A percentile compares a stretch with the other conserved stretches of the same genome.
These are phyloP conservation scores for Fusarium luffae DNA, from an alignment of 2,329 filamentous ascomycete species.

Conservation along the genomic window DNA sequence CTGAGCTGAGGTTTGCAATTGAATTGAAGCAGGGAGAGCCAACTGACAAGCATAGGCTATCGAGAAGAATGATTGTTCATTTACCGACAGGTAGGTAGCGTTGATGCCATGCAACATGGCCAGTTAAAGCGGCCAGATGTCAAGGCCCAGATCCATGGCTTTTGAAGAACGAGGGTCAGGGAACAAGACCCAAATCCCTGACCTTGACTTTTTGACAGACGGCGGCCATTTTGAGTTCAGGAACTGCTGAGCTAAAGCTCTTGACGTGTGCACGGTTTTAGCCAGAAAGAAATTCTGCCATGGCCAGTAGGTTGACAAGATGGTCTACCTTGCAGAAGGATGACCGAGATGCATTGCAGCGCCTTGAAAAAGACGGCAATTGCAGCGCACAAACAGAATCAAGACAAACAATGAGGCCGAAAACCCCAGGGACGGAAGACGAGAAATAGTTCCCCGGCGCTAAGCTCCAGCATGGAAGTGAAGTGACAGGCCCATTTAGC, in stretches of 20 bases:
- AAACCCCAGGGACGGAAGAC: slow-evolving; percentile 22
- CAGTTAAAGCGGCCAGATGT: slow-evolving; percentile 16
- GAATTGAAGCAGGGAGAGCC: background rate
- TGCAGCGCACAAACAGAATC: slow-evolving; percentile 2
- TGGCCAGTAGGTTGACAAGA: slow-evolving; percentile 1
- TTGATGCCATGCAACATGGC: slow-evolving; percentile 34
- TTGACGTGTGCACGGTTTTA: background rate
- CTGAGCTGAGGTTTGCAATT: background rate
- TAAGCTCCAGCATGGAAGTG: slow-evolving; percentile 14
- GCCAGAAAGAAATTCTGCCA: background rate
- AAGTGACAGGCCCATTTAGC: slow-evolving; percentile 37
- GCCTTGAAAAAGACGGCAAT: slow-evolving; percentile 7
- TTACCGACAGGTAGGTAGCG: slow-evolving; percentile 40
- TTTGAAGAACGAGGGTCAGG: slow-evolving; percentile 5
- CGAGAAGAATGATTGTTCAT: slow-evolving; percentile 27
- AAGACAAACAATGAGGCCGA: slow-evolving; percentile 21
- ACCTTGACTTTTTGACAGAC: slow-evolving; percentile 10
- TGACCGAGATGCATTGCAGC: background rate
- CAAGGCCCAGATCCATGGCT: slow-evolving; percentile 25
- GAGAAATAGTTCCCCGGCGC: slow-evolving; percentile 35
- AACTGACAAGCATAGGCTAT: slow-evolving; percentile 1
- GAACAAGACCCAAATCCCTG: slow-evolving; percentile 16
- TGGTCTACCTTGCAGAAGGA: slow-evolving; percentile 14
- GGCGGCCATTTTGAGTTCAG: slow-evolving; percentile 21
- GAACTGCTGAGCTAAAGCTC: slow-evolving; percentile 9